A percentile compares a stretch with the other conserved stretches of the same genome.
These are phyloP conservation scores for Pyrenophora tritici-repentis DNA, from an alignment of 2,329 filamentous ascomycete species.

Conservation along the genomic window DNA sequence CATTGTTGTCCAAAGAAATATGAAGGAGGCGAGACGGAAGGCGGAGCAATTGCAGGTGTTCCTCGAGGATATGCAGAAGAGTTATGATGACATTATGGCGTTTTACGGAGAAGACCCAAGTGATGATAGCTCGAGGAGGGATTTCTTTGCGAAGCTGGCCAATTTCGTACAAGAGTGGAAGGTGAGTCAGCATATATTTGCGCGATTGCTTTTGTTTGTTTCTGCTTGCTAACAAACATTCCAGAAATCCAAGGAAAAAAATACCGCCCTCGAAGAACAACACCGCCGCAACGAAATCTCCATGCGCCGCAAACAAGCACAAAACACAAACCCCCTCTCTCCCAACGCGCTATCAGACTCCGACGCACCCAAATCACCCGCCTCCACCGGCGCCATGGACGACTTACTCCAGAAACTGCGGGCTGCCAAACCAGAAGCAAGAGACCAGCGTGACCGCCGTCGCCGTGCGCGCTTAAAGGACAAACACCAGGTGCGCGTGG, in stretches of 20 bases:
- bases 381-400: constrained; percentile 92
- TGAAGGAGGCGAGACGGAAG: constrained; percentile 96
- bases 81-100: constrained; percentile 92
- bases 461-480: constrained; percentile 88
- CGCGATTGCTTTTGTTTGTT: neutral
- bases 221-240: constrained; percentile 7
- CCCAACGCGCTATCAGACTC: constrained; percentile 53
- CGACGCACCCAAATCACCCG: constrained; percentile 60
- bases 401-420: constrained; percentile 91
- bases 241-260: constrained; percentile 89
- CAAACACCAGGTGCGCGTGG: constrained; percentile 84
- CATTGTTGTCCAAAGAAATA: constrained; percentile 85
- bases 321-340: constrained; percentile 59
- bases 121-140: constrained; percentile 89
- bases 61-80: constrained; percentile 87
- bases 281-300: constrained; percentile 85
- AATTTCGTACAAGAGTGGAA: constrained; percentile 93
- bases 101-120: constrained; percentile 94
- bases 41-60: constrained; percentile 95
- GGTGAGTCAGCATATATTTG: constrained; percentile 49
- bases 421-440: constrained; percentile 85
- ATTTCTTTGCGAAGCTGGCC: constrained; percentile 94
- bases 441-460: constrained; percentile 86
- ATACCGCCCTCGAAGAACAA: constrained; percentile 78
- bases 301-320: constrained; percentile 76